Percentiles rank a stretch among this genome's conserved stretches.
phyloP scores from a whole-genome alignment of 768 basidiomycete genomes.

The Termitomyces sp. region DNA sequence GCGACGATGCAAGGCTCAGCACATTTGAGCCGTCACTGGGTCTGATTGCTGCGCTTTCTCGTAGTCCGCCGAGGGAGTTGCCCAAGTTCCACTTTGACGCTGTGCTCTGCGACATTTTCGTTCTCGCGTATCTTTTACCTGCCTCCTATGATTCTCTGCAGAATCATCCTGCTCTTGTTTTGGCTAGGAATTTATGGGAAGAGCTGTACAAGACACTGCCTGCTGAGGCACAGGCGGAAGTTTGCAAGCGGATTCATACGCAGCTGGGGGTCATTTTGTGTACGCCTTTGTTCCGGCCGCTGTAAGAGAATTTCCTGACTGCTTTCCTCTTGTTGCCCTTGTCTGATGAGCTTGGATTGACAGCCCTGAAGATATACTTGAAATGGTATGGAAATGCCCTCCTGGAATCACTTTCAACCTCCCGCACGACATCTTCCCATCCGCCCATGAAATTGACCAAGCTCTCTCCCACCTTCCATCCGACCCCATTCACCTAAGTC shows the following conservation, averaged over 20 bases:
- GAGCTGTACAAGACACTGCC: constrained; percentile 21
- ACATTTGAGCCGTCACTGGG: constrained; percentile 24
- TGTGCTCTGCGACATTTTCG: constrained; percentile 39
- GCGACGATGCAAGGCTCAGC: constrained; percentile 17
- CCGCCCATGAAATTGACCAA: constrained; percentile 33
- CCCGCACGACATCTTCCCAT: constrained; percentile 25
- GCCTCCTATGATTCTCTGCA: constrained; percentile 16
- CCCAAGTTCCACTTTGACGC: constrained; percentile 12
- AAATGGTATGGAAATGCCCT: constrained; percentile 26
- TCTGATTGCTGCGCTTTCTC: constrained; percentile 26
- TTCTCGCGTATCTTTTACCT: constrained; percentile 45
- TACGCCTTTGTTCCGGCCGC: constrained; percentile 31
- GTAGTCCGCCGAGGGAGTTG: constrained; percentile 12
- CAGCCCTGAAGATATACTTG: constrained; percentile 45
- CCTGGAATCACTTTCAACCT: constrained; percentile 34
- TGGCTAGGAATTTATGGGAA: constrained; percentile 31
- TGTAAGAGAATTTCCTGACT: constrained; percentile 18
- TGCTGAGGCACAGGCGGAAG: constrained; percentile 17
- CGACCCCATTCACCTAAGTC: constrained; percentile 43
- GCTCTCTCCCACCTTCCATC: constrained; percentile 42
- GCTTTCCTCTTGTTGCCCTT: not conserved
- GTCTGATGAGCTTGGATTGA: not conserved
- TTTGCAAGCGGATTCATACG: constrained; percentile 32
- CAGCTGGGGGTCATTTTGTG: constrained; percentile 35
- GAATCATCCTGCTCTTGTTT: constrained; percentile 14